Base-by-base conservation (phyloP, 2,329 filamentous ascomycete genomes). In the Colletotrichum sp. region DNA sequence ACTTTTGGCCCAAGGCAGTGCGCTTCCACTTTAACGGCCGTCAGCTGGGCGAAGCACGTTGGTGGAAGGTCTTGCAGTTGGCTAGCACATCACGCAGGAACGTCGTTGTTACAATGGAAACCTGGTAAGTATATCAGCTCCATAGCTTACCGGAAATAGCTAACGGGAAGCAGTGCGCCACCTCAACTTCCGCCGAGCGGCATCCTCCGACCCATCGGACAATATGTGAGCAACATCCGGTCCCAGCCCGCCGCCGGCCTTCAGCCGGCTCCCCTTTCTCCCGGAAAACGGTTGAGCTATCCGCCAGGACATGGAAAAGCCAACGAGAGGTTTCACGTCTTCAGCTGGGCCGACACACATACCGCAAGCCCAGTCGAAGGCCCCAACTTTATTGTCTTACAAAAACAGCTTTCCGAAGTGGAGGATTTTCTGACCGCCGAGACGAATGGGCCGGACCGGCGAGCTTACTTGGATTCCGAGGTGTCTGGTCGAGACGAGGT, bases 1-100 rank as follows among this genome's bases (percentile, higher is more conserved):
- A 83, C 8, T 86, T 86, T 72, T 87, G 85, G 84, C 85, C 86
- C 1, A 77, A 77, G 12, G 74, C 75, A 3, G 70, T 86, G 2
- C 80, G 81, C n/a, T 86, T 87, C 38, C 82, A 78, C 59, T 80
- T 81, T 29, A 80, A 80, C 21, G 78, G 78, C 9, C 80, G 80
- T 57, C 66, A 76, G 4, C 63, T 85, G 3, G 78, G 77, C n/a
- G 68, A 74, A 5, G 76, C 79, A 4, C 77, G 76, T 29, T 83
- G 80, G 83, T 78, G 78, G 3, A 82, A 76, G 51, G 75, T 83
- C 2, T 70, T 83, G 8, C 79, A 77, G n/a, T 36, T 81, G 8
- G 78, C 80, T 0, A 11, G 70, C 67, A 21, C 73, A 66, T 29
- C 77, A 69, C 47, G 76, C 73, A 11, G 77, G 66, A 68, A 78